Conservation (phyloP, 2,329 filamentous ascomycete genomes). For the Diaporthe eres region DNA sequence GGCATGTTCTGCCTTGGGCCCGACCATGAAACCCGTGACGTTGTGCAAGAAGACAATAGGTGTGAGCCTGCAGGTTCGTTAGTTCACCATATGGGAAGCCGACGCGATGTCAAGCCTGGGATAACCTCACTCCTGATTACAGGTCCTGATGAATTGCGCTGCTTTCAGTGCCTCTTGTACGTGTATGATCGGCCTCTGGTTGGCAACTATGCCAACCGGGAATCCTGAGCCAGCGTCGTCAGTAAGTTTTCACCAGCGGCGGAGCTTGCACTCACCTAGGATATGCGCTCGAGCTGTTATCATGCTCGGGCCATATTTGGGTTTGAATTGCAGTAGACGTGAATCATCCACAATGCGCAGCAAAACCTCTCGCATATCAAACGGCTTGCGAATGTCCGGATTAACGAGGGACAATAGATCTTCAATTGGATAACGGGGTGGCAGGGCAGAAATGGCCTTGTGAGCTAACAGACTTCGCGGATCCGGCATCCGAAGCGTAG, state of each 20-base stretch:
- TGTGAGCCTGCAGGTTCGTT: constrained; percentile 45
- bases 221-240: background rate
- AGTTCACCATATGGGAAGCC: background rate
- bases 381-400: background rate
- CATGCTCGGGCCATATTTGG: background rate
- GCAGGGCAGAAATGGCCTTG: background rate
- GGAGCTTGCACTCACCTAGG: background rate
- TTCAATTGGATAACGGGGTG: background rate
- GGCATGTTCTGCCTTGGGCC: constrained; percentile 58
- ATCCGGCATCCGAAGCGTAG: background rate
- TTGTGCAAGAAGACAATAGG: constrained; percentile 63
- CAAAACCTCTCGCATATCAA: constrained; percentile 6
- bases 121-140: constrained; percentile 56
- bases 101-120: too few species aligned
- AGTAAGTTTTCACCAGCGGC: background rate
- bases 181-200: background rate
- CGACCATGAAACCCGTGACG: constrained; percentile 64
- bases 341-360: constrained; percentile 12
- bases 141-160: constrained; percentile 59
- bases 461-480: background rate
- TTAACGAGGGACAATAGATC: constrained; percentile 1
- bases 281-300: constrained; percentile 5
- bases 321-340: constrained; percentile 8
- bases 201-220: constrained; percentile 5
- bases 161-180: constrained; percentile 55